Percentiles rank a stretch among this genome's conserved stretches.
Evolutionary conservation across 495 filamentous ascomycete species (phyloP).

Genomic region (Thozetella sp.): DNA sequence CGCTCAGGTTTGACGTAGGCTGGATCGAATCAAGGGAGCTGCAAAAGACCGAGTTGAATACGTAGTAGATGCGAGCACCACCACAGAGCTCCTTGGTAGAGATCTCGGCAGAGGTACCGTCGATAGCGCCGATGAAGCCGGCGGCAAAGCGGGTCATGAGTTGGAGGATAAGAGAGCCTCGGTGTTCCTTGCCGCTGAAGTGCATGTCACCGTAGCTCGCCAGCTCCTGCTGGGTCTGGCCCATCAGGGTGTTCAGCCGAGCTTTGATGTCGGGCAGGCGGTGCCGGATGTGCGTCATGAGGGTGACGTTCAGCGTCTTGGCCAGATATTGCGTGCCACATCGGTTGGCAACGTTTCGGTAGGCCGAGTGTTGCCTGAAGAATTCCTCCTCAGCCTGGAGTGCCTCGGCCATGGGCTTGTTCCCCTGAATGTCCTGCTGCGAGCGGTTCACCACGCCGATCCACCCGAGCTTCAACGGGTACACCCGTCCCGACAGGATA

Average conservation of each 20-base stretch:
- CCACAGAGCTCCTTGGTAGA: constrained; percentile 98
- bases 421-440: constrained; percentile 96
- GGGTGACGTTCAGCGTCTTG: constrained; percentile 90
- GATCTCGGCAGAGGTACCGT: constrained; percentile 97
- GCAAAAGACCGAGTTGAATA: constrained; percentile 99
- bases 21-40: constrained; percentile 96
- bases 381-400: constrained; percentile 91
- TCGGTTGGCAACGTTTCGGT: constrained; percentile 90
- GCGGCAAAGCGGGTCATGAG: constrained; percentile 98
- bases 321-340: constrained; percentile 96
- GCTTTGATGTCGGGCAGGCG: constrained; percentile 97
- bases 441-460: constrained; percentile 98
- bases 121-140: constrained; percentile 97
- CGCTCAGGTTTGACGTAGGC: constrained; percentile 90
- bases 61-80: constrained; percentile 97
- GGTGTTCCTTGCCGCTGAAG: constrained; percentile 96
- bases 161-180: constrained; percentile 92
- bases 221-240: constrained; percentile 97
- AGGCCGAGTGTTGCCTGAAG: constrained; percentile 95
- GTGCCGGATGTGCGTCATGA: constrained; percentile 97
- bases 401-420: constrained; percentile 88
- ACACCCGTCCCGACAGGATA: constrained; percentile 93
- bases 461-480: constrained; percentile 95
- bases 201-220: constrained; percentile 98
- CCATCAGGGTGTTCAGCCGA: constrained; percentile 96